Base-by-base conservation (phyloP, 2,329 filamentous ascomycete genomes). In the Penicillium italicum region DNA sequence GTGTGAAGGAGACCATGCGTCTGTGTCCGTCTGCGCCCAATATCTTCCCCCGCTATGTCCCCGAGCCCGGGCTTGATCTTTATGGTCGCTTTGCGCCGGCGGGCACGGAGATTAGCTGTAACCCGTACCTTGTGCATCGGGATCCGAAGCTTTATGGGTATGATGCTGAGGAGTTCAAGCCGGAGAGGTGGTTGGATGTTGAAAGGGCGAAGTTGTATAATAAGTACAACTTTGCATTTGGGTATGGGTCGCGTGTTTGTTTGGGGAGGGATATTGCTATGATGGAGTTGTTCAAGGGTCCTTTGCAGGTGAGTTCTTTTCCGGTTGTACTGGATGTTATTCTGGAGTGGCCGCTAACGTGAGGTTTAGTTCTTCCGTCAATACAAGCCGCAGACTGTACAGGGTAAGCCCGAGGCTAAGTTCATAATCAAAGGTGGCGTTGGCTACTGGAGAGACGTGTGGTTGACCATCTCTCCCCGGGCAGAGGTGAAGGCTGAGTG, bases 281-380 rank as follows among this genome's bases (percentile, higher is more conserved):
- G 62, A 80, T 82, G 77, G 80, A 82, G 68, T 61, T 82, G 49
- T 80, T 74, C 64, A 82, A 83, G 70, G 68, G 65, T 7, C 69
- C 69, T 10, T 52, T 72, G 38, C 69, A 69, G 67, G 69, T 70
- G 57, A 56, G 59, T 48, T 53, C 4, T 26, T 24, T 41, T 36
- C n/a, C 26, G 9, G 3, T 20, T 50, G 30, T 7, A 7, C 20
- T 49, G 16, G 14, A 10, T 41, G 26, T 2, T 9, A n/a, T 31
- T 42, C 31, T 24, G 14, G 11, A 33, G 42, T 16, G 24, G 30
- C 22, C 55, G 49, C 40, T 60, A 44, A 61, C 22, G 28, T 36
- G 12, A 12, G 43, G 28, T 33, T 18, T 50, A 72, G 69, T 69
- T 72, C 55, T 70, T 72, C 61, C 68, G 70, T 6, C 57, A 61